Percentiles rank a stretch among this genome's conserved stretches.
phyloP scores from a whole-genome alignment of 1,139 yeast genomes.

The Kodamaea fungicola region DNA sequence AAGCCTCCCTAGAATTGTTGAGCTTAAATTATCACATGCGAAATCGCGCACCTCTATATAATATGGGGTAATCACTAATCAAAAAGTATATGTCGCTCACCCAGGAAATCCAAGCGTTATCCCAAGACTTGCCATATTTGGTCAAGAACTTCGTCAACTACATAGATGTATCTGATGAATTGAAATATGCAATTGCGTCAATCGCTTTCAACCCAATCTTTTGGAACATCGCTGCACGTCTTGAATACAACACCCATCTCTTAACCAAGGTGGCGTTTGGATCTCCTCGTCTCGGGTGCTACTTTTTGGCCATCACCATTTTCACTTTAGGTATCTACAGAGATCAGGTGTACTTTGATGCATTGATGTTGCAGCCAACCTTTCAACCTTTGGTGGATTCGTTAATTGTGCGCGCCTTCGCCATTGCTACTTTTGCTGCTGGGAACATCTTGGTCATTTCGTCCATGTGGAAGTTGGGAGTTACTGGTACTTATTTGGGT shows the following conservation, averaged over 20 bases:
- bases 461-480: slow-evolving; percentile 92
- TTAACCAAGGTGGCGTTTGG: slow-evolving; percentile 72
- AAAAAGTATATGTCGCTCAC: slow-evolving; percentile 5
- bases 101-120: slow-evolving; percentile 9
- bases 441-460: slow-evolving; percentile 80
- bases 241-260: slow-evolving; percentile 72
- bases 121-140: slow-evolving; percentile 10
- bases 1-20: slow-evolving; percentile 1
- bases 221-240: slow-evolving; percentile 91
- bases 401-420: slow-evolving; percentile 30
- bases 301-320: slow-evolving; percentile 73
- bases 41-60: neutral
- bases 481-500: slow-evolving; percentile 94
- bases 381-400: slow-evolving; percentile 48
- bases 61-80: neutral
- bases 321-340: slow-evolving; percentile 81
- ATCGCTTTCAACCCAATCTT: slow-evolving; percentile 91
- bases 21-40: slow-evolving; percentile 7
- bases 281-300: slow-evolving; percentile 74
- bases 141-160: slow-evolving; percentile 19
- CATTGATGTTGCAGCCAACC: slow-evolving; percentile 47
- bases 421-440: slow-evolving; percentile 43
- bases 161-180: slow-evolving; percentile 21
- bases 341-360: slow-evolving; percentile 71
- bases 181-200: slow-evolving; percentile 44